These are phyloP conservation scores for Marasmius oreades DNA, from an alignment of 1,284 basidiomycete species.

Conservation along the genomic window DNA sequence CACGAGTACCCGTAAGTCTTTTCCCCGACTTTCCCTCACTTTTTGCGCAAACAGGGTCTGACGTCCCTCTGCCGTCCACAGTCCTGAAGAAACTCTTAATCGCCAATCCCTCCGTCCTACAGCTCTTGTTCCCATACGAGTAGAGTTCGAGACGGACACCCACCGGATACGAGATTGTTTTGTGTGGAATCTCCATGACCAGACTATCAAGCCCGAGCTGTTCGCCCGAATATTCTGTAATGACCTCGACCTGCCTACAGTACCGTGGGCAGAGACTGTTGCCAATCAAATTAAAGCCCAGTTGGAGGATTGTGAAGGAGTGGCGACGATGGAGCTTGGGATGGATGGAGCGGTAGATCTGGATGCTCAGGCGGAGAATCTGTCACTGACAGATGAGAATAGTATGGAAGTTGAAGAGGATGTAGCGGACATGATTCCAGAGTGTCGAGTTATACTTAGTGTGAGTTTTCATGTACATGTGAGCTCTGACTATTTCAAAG, in stretches of 20 bases:
- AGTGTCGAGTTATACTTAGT: slow-evolving; percentile 87
- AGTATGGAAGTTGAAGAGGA: slow-evolving; percentile 30
- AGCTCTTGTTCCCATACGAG: slow-evolving; percentile 85
- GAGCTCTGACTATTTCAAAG: slow-evolving; percentile 13
- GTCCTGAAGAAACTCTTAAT: slow-evolving; percentile 64
- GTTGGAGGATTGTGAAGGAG: slow-evolving; percentile 82
- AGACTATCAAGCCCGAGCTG: slow-evolving; percentile 73
- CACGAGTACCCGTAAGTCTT: slow-evolving; percentile 63
- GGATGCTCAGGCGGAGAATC: slow-evolving; percentile 16
- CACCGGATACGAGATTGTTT: slow-evolving; percentile 93
- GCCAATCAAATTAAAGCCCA: slow-evolving; percentile 87
- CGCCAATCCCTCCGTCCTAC: slow-evolving; percentile 62
- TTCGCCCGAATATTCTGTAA: slow-evolving; percentile 87
- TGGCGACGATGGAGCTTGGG: slow-evolving; percentile 75
- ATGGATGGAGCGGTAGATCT: slow-evolving; percentile 56
- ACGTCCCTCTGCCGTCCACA: slow-evolving; percentile 27
- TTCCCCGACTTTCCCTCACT: neutral
- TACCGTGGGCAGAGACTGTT: slow-evolving; percentile 73
- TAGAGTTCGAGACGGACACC: slow-evolving; percentile 92
- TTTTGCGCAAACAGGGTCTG: neutral
- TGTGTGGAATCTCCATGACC: slow-evolving; percentile 92
- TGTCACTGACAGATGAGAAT: slow-evolving; percentile 21
- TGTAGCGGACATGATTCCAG: slow-evolving; percentile 63
- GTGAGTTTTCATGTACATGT: slow-evolving; percentile 43
- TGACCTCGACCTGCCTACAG: slow-evolving; percentile 77